phyloP scores from a whole-genome alignment of 106 monocot species.

The Hemerocallis citrina region DNA sequence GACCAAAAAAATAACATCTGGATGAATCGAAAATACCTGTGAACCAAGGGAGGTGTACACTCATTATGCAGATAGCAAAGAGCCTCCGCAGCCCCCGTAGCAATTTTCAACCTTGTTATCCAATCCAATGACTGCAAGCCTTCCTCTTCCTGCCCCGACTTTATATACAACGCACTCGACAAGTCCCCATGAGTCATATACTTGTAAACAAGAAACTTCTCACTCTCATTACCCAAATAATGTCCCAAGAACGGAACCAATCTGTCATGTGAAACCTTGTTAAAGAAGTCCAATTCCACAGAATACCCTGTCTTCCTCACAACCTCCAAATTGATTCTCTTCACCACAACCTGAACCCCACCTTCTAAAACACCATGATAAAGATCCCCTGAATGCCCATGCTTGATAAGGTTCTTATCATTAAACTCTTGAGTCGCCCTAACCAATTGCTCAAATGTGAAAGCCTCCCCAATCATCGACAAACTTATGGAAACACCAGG shows the following conservation, averaged over 20 bases:
- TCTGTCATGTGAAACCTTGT: constrained; percentile 47
- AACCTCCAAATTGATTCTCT: constrained; percentile 38
- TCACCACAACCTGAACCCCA: constrained; percentile 56
- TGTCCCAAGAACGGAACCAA: constrained; percentile 72
- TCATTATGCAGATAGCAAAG: constrained; percentile 75
- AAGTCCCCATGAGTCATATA: constrained; percentile 67
- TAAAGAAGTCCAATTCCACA: constrained; percentile 69
- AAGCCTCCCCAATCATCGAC: constrained; percentile 60
- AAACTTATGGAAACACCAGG: constrained; percentile 23
- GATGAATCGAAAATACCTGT: constrained; percentile 47
- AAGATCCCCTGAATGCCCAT: constrained; percentile 78
- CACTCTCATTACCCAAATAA: constrained; percentile 58
- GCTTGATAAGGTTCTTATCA: constrained; percentile 65
- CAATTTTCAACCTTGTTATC: constrained; percentile 89
- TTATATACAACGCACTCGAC: constrained; percentile 42
- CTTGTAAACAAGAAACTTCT: constrained; percentile 81
- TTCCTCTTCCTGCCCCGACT: constrained; percentile 46
- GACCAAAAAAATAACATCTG: background rate
- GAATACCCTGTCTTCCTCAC: constrained; percentile 45
- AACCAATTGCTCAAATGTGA: constrained; percentile 50
- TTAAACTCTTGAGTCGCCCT: constrained; percentile 48
- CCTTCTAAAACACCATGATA: constrained; percentile 46
- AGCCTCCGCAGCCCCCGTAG: constrained; percentile 72
- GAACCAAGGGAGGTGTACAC: constrained; percentile 65
- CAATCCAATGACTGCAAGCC: constrained; percentile 77